These are phyloP conservation scores for Quercus dentata DNA, from an alignment of 306 rosid species.

Conservation along the genomic window DNA sequence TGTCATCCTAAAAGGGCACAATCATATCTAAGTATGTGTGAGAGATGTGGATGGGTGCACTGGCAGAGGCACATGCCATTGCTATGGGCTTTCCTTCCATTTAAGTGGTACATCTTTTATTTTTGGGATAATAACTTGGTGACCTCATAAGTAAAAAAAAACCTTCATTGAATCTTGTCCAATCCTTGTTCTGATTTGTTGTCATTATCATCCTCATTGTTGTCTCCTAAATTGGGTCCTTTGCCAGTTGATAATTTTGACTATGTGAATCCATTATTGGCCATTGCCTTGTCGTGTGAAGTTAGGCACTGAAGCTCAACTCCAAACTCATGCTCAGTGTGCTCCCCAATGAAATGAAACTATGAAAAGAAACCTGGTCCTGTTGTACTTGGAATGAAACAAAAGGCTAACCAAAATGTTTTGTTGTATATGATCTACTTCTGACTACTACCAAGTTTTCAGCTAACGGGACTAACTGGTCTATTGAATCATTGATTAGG, in stretches of 20 bases:
- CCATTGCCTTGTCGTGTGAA: background rate
- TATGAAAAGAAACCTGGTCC: background rate
- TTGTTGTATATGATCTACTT: background rate
- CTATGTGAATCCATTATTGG: slow-evolving; percentile 31
- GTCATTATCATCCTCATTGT: slow-evolving; percentile 10
- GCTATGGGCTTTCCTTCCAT: slow-evolving; percentile 1
- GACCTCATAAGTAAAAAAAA: background rate
- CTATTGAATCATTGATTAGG: too few relatives aligned
- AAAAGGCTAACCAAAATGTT: background rate
- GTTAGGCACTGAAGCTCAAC: too few relatives aligned
- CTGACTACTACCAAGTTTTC: background rate
- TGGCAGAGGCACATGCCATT: slow-evolving; percentile 45
- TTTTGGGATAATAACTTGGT: background rate
- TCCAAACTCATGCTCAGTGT: background rate
- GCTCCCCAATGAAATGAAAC: background rate
- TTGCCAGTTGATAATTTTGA: slow-evolving; percentile 16
- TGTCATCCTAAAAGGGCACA: slow-evolving; percentile 48
- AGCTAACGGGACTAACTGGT: background rate
- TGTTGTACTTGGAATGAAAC: background rate
- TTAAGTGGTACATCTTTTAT: slow-evolving; percentile 1
- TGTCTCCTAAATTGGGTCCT: slow-evolving; percentile 30
- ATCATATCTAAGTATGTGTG: slow-evolving; percentile 18
- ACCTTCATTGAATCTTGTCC: background rate
- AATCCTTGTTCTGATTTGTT: background rate
- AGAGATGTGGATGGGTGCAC: slow-evolving; percentile 40